Conservation (phyloP, 306 rosid genomes). For the Arachis stenosperma region DNA sequence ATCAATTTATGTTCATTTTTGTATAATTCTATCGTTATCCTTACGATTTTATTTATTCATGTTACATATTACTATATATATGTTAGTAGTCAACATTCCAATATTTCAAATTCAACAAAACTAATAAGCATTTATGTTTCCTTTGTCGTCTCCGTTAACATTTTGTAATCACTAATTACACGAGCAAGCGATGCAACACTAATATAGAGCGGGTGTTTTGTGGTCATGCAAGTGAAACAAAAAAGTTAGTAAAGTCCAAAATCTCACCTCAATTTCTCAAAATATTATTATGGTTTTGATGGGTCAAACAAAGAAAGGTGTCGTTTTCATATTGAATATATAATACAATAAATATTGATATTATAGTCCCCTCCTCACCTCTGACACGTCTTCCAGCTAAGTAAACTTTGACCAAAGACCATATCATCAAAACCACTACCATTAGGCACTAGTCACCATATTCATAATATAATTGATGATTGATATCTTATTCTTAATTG, state of each 20-base stretch:
- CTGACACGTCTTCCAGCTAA: constrained; percentile 32
- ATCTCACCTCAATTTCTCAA: not conserved
- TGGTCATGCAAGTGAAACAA: not conserved
- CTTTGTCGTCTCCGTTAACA: not conserved
- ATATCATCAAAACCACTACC: not conserved
- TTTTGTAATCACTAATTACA: not conserved
- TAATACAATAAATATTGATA: no score
- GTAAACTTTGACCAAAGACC: constrained; percentile 40
- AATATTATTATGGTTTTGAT: not conserved
- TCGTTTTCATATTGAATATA: constrained; percentile 28
- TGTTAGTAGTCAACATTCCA: not conserved
- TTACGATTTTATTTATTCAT: not conserved
- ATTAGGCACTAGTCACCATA: not conserved
- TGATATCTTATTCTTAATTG: not conserved
- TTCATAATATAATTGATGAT: not conserved
- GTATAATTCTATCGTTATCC: not conserved
- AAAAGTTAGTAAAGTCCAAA: not conserved
- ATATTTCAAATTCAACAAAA: not conserved
- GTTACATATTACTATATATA: not conserved
- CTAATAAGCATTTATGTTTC: not conserved
- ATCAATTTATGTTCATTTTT: not conserved
- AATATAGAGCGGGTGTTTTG: not conserved
- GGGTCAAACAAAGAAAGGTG: constrained; percentile 31
- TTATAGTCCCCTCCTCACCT: not conserved
- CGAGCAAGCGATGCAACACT: not conserved